phyloP scores from a whole-genome alignment of 176 grass and related monocot genomes.

The Eragrostis nindensis region DNA sequence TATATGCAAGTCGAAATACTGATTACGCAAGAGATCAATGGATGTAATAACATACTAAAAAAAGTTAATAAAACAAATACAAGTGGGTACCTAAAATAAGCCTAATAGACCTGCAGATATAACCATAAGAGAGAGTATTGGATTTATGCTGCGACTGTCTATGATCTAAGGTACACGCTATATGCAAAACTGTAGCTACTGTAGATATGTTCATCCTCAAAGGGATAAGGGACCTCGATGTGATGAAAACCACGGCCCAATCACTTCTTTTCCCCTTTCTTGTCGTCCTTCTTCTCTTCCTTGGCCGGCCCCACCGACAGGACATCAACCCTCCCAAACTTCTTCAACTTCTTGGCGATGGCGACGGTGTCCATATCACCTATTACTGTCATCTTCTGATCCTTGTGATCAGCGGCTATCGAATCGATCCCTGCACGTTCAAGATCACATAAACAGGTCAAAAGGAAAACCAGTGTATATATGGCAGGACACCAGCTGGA shows the following conservation, averaged over 20 bases:
- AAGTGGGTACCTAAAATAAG: too few species aligned
- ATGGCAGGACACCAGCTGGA: not conserved
- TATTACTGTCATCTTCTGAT: constrained; percentile 80
- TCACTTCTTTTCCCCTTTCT: constrained; percentile 69
- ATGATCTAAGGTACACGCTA: not conserved
- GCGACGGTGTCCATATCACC: constrained; percentile 79
- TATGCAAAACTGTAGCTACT: not conserved
- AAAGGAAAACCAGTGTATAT: not conserved
- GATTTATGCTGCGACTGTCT: not conserved
- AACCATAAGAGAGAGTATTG: not conserved
- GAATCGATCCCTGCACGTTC: constrained; percentile 80
- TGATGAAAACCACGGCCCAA: not conserved
- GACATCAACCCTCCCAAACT: constrained; percentile 73
- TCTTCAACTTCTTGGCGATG: constrained; percentile 83
- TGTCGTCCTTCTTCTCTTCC: constrained; percentile 82
- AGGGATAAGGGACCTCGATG: not conserved
- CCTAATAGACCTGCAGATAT: not conserved
- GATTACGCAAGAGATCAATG: too few species aligned
- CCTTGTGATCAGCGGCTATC: constrained; percentile 68
- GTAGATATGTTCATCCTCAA: not conserved
- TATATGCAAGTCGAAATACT: too few species aligned
- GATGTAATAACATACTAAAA: too few species aligned
- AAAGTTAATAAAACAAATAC: too few species aligned
- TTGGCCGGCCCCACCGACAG: constrained; percentile 79
- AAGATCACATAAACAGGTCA: constrained; percentile 1